These are phyloP conservation scores for Persicaria tinctoria DNA, from an alignment of 148 eudicot species.

Conservation along the genomic window DNA sequence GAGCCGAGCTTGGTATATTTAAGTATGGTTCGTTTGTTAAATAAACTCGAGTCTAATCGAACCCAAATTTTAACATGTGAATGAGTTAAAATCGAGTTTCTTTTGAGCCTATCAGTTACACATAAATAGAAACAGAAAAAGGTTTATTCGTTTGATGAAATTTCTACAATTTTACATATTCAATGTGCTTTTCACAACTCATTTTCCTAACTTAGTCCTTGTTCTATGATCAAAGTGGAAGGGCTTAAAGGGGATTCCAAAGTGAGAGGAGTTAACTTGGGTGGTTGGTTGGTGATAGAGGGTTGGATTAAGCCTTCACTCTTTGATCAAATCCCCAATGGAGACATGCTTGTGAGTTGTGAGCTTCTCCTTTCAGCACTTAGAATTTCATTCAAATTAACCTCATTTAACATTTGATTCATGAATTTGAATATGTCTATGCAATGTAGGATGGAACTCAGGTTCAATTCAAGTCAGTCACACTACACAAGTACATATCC, in stretches of 20 bases:
- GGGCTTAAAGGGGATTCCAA: slow-evolving; percentile 54
- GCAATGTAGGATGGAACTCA: slow-evolving; percentile 69
- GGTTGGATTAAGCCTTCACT: slow-evolving; percentile 86
- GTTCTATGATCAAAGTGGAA: slow-evolving; percentile 37
- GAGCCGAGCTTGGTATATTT: no score
- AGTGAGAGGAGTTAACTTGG: slow-evolving; percentile 86
- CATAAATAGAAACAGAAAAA: no score
- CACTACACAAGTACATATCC: slow-evolving; percentile 46
- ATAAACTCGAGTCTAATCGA: no score
- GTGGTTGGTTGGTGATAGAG: slow-evolving; percentile 89
- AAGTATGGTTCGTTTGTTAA: no score
- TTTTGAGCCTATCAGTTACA: no score
- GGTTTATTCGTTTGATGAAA: no score
- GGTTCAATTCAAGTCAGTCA: slow-evolving; percentile 65
- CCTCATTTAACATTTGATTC: background rate
- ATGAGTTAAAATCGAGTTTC: no score
- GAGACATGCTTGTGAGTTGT: slow-evolving; percentile 84
- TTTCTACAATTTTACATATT: no score
- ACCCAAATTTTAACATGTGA: no score
- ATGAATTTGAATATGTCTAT: background rate
- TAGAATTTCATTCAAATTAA: background rate
- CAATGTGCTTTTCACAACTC: background rate
- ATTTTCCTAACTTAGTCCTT: slow-evolving; percentile 2
- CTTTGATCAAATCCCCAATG: slow-evolving; percentile 57
- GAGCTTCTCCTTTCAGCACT: slow-evolving; percentile 18